These are phyloP conservation scores for Fragosphaeria purpurea DNA, from an alignment of 2,329 filamentous ascomycete genomes.

Conservation along the genomic window DNA sequence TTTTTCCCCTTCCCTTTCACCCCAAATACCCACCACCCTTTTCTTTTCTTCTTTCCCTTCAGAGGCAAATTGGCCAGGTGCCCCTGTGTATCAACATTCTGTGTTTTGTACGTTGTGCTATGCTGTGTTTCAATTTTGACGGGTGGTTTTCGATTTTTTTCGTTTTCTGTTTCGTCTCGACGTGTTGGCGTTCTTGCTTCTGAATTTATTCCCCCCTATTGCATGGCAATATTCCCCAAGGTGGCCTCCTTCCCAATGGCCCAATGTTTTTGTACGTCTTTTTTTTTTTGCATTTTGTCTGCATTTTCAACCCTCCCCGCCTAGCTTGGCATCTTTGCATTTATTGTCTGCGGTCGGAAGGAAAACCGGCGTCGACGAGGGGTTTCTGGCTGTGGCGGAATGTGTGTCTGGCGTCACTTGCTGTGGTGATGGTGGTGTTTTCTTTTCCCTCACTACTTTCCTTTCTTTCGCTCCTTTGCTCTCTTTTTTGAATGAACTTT, in stretches of 20 bases:
- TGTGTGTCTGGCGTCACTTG: neutral
- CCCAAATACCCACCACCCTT: slow-evolving; percentile 3
- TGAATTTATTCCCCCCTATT: neutral
- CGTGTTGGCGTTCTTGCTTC: neutral
- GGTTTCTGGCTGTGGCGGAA: neutral
- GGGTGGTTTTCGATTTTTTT: neutral
- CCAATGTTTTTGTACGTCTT: slow-evolving; percentile 1
- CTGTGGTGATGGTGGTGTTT: neutral
- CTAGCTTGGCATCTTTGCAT: neutral
- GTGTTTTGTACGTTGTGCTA: slow-evolving; percentile 7
- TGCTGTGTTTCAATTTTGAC: neutral
- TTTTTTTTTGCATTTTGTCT: neutral
- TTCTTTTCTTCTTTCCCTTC: too few relatives aligned
- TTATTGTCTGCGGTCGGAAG: neutral
- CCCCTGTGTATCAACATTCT: slow-evolving; percentile 2
- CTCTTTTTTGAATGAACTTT: slow-evolving; percentile 3
- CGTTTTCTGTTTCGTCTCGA: neutral
- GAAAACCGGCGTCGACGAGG: neutral
- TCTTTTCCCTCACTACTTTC: neutral
- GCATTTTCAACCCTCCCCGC: neutral
- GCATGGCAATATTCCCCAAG: slow-evolving; percentile 8
- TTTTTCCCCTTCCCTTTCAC: neutral
- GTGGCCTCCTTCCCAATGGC: slow-evolving; percentile 4
- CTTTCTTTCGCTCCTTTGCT: neutral
- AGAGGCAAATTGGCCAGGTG: too few relatives aligned